Base-by-base conservation (phyloP, 2,329 filamentous ascomycete species). In the Colletotrichum abscissum region DNA sequence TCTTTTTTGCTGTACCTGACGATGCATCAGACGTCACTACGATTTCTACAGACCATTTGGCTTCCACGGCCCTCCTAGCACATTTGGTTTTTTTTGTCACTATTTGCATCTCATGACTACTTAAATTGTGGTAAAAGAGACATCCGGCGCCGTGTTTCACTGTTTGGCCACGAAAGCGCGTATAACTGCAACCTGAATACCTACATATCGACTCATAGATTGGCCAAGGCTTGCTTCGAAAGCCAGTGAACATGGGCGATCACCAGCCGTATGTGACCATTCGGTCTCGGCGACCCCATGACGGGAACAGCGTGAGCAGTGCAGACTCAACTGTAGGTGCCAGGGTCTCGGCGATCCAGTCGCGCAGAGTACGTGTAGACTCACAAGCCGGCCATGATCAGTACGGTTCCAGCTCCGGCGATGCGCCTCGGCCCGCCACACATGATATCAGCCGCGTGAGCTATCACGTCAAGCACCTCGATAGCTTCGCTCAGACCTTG, bases 361-460 rank as follows among this genome's bases (percentile, higher is more conserved):
- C 72, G 63, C 68, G 63, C 58, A 74, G 72, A 72, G 63, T 64
- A 59, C 60, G 35, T 52, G 62, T 55, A n/a, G 28, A 68, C 72
- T 74, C 72, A 74, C 69, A 74, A 30, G 42, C 52, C 33, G 72
- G 59, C n/a, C 16, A 72, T 74, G 69, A 26, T 68, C 81, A 87
- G 84, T 87, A 86, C 76, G 84, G 84, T 76, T 86, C 85, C 24
- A 83, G 81, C 76, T 78, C 79, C 72, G 83, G 81, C 52, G 83
- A 85, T 67, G 80, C 77, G n/a, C 79, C 82, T 30, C 81, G 82
- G 9, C 78, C 84, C 22, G 82, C 88, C 24, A 90, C 88, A 16
- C 89, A 90, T 77, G 88, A 90, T 77, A 88, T 86, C 58, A 89
- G 88, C 77, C 87, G 88, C 55, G 87, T 89, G 4, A 89, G 83